These are phyloP conservation scores for Parastagonospora nodorum DNA, from an alignment of 2,329 filamentous ascomycete genomes.

Conservation along the genomic window DNA sequence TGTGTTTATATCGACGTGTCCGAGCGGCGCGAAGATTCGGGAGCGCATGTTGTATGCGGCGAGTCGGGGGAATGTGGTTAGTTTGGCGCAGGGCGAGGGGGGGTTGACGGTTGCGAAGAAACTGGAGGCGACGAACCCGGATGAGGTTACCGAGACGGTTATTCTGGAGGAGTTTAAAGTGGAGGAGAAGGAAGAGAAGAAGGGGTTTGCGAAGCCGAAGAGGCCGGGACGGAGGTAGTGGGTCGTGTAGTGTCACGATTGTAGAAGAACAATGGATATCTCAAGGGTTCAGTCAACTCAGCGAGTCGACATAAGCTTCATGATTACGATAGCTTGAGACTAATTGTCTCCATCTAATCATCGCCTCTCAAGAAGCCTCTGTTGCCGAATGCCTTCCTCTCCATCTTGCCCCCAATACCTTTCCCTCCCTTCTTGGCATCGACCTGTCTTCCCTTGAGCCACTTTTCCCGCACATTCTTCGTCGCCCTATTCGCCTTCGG, in stretches of 20 bases:
- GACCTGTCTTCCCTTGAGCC: conserved; percentile 49
- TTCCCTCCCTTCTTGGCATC: conserved; percentile 30
- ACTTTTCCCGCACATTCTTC: conserved; percentile 46
- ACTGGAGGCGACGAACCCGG: conserved; percentile 67
- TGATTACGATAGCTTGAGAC: too few species aligned
- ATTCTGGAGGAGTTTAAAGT: conserved; percentile 72
- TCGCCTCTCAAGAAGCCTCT: conserved; percentile 40
- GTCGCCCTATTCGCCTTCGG: conserved; percentile 51
- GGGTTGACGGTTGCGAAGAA: conserved; percentile 72
- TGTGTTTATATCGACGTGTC: conserved; percentile 84
- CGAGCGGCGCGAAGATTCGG: conserved; percentile 73
- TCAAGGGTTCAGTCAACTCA: too few species aligned
- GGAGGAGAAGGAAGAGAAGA: conserved; percentile 69
- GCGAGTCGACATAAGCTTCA: too few species aligned
- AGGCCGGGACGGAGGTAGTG: conserved; percentile 67
- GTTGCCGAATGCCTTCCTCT: conserved; percentile 33
- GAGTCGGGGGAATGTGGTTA: conserved; percentile 63
- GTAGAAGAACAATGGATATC: too few species aligned
- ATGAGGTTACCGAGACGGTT: conserved; percentile 70
- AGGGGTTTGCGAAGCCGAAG: conserved; percentile 78
- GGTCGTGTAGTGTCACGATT: too few species aligned
- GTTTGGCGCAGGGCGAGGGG: conserved; percentile 68
- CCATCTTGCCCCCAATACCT: conserved; percentile 26
- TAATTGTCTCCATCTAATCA: conserved; percentile 11
- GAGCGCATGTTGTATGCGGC: conserved; percentile 83